Conservation (phyloP, 2,329 filamentous ascomycete genomes). For the Colletotrichum eremochloae region DNA sequence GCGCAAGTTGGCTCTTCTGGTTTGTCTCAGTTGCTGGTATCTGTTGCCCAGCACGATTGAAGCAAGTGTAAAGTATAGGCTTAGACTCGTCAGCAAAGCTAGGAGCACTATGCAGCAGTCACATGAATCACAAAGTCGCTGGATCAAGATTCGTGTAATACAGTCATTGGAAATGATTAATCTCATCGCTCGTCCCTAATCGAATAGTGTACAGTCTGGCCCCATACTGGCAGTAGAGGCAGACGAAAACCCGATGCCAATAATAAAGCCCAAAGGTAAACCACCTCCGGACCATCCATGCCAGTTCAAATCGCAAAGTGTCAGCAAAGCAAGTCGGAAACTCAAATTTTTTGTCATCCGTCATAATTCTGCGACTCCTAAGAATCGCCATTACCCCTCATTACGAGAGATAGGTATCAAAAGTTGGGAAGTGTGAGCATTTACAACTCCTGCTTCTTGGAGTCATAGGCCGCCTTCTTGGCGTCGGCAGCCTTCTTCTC, state of each 20-base stretch:
- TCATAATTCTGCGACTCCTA: conserved; percentile 27
- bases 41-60: too few relatives aligned
- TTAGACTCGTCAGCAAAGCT: too few relatives aligned
- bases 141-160: too few relatives aligned
- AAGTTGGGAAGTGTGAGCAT: not conserved
- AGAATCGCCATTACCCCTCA: conserved; percentile 7
- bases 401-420: not conserved
- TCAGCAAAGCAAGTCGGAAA: conserved; percentile 37
- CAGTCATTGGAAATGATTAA: conserved; percentile 1
- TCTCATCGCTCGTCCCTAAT: conserved; percentile 29
- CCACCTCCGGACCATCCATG: conserved; percentile 35
- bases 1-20: too few relatives aligned
- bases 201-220: conserved; percentile 37
- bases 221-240: not conserved
- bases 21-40: too few relatives aligned
- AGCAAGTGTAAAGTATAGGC: too few relatives aligned
- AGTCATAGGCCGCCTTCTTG: conserved; percentile 49
- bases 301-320: conserved; percentile 16
- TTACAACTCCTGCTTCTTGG: conserved; percentile 64
- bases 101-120: too few relatives aligned
- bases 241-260: conserved; percentile 18
- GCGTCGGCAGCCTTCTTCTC: conserved; percentile 58
- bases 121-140: rapidly evolving
- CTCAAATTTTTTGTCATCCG: conserved; percentile 42
- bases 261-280: not conserved